Conservation (phyloP, 768 basidiomycete genomes). For the Boletus rubescentipes region DNA sequence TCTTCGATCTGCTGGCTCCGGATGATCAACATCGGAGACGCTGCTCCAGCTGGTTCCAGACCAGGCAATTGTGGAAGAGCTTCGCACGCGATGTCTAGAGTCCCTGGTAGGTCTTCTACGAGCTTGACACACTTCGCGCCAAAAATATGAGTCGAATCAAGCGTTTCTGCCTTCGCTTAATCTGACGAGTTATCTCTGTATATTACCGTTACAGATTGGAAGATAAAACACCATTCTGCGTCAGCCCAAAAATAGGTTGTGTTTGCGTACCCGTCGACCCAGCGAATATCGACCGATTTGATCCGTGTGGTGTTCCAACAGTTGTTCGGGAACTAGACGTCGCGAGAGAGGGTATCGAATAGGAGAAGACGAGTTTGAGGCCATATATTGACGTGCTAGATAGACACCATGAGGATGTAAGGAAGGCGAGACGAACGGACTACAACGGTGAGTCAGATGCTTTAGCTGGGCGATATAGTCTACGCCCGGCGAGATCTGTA, state of each 20-base stretch:
- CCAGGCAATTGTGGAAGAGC: constrained; percentile 40
- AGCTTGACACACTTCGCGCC: constrained; percentile 43
- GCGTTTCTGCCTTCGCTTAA: constrained; percentile 36
- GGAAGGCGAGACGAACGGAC: constrained; percentile 20
- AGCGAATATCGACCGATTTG: constrained; percentile 68
- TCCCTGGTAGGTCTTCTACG: constrained; percentile 55
- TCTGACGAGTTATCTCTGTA: background rate
- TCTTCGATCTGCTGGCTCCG: constrained; percentile 70
- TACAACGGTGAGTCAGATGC: constrained; percentile 18
- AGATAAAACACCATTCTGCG: constrained; percentile 96
- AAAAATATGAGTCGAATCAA: constrained; percentile 30
- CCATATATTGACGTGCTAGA: constrained; percentile 92
- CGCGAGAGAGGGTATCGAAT: constrained; percentile 61
- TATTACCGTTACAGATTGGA: constrained; percentile 58
- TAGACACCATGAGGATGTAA: constrained; percentile 46
- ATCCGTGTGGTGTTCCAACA: constrained; percentile 85
- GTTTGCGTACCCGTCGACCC: constrained; percentile 94
- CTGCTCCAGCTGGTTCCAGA: constrained; percentile 79
- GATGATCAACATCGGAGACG: constrained; percentile 78
- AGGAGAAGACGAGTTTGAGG: constrained; percentile 84
- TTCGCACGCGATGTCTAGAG: constrained; percentile 56
- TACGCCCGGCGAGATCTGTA: background rate
- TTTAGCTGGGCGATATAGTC: constrained; percentile 20
- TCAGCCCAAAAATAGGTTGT: constrained; percentile 94
- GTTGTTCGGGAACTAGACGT: constrained; percentile 78